A percentile compares a stretch with the other conserved stretches of the same genome.
These are phyloP conservation scores for Acacia pycnantha DNA, from an alignment of 331 rosid species.

Conservation along the genomic window DNA sequence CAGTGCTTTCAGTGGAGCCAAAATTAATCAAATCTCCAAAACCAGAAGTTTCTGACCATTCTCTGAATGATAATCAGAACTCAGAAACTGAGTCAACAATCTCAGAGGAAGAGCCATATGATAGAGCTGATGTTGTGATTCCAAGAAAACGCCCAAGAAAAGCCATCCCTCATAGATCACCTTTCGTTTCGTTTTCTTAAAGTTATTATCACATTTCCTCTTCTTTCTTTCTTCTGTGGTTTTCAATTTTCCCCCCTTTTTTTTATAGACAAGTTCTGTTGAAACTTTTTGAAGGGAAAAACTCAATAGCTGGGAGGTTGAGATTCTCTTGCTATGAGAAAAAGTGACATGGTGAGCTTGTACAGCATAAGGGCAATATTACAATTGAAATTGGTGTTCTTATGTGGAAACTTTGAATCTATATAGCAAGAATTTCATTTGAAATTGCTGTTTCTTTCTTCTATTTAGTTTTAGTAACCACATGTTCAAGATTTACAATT, in stretches of 20 bases:
- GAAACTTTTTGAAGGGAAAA: conserved; percentile 30
- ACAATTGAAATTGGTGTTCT: conserved; percentile 9
- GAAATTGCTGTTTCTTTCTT: background rate
- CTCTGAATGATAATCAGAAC: conserved; percentile 41
- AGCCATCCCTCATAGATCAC: conserved; percentile 70
- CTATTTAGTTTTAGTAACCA: background rate
- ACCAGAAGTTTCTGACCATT: conserved; percentile 39
- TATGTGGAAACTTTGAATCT: conserved; percentile 6
- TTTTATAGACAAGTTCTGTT: conserved; percentile 33
- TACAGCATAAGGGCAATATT: conserved; percentile 36
- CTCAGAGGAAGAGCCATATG: conserved; percentile 74
- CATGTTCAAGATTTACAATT: background rate
- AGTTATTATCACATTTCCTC: conserved; percentile 11
- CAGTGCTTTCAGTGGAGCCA: conserved; percentile 47
- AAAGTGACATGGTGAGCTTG: conserved; percentile 36
- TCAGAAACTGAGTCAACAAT: conserved; percentile 85
- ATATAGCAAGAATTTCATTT: background rate
- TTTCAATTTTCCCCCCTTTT: background rate
- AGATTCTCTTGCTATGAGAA: conserved; percentile 30
- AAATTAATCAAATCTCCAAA: conserved; percentile 31
- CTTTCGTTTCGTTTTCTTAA: conserved; percentile 41
- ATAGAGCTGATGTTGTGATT: conserved; percentile 61
- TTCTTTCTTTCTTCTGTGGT: conserved; percentile 20
- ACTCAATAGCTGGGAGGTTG: conserved; percentile 32
- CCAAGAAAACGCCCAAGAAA: conserved; percentile 79